Evolutionary conservation across 306 rosid genomes (phyloP), one percentile per base, ranked within the genome.

Genomic region (Dryas alaskensis): DNA sequence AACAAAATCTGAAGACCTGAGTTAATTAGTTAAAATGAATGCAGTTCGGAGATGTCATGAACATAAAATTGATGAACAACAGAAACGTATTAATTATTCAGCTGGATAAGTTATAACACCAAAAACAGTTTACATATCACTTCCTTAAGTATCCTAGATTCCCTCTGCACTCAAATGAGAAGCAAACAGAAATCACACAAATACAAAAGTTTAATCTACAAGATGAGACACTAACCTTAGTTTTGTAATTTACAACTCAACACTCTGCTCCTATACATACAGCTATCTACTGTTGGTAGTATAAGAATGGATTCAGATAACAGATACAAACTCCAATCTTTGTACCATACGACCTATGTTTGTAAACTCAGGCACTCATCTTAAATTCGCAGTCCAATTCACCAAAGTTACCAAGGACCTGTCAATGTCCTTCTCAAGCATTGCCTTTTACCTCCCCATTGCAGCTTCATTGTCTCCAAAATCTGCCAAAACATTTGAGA

Each of bases 351-450:
- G 78, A 76, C 70, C 59, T 76, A 71, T 42, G 12, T 55, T 54
- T 66, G 62, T 19, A 6, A 70, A 54, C 73, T 17, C 19, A 5
- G 53, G 64, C n/a, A 11, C 42, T 70, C 74, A 42, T 58, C 66
- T 66, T 54, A 16, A 13, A 75, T 63, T 62, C 72, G 61, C 69
- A 45, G 68, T 71, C 73, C 25, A 59, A 75, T 58, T 68, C 62
- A 70, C 51, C 49, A 4, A 45, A 44, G 42, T 77, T 89, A 92
- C 97, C 97, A 94, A 8, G 97, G 99, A 10, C 97, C 98, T 3
- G 99, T 94, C 61, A 84, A 73, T 59, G 99, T 92, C 81, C 99
- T 85, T 75, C 99, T 84, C 81, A 94, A 83, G 84, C 91, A 87
- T 49, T 53, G 88, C 58, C 85, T 86, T 86, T 92, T 90, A 19